These are phyloP conservation scores for Vicia sativa DNA, from an alignment of 306 rosid species.

Conservation along the genomic window DNA sequence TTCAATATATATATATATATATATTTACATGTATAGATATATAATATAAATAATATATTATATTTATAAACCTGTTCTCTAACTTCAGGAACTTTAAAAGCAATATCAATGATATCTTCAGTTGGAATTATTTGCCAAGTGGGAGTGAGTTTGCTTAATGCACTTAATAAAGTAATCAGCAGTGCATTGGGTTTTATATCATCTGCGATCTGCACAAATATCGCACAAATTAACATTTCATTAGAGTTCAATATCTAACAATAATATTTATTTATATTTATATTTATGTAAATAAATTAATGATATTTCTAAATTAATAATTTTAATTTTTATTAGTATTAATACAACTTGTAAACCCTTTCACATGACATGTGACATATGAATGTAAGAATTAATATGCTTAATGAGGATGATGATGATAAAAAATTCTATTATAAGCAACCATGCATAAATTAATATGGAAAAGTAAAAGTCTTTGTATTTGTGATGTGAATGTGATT, in stretches of 20 bases:
- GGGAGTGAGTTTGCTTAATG: conserved; percentile 62
- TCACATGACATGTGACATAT: neutral
- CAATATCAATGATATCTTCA: conserved; percentile 62
- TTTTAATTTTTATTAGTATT: neutral
- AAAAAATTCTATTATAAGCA: neutral
- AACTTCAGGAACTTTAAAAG: conserved; percentile 65
- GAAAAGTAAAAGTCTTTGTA: conserved; percentile 3
- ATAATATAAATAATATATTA: too few relatives aligned
- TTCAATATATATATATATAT: neutral
- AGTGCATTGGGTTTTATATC: conserved; percentile 60
- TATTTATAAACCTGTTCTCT: conserved; percentile 61
- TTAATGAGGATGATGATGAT: neutral
- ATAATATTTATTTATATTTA: too few relatives aligned
- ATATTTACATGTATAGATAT: neutral
- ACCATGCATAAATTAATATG: neutral
- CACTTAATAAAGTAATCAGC: conserved; percentile 44
- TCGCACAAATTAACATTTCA: neutral
- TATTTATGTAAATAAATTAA: too few relatives aligned
- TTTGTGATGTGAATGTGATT: conserved; percentile 18
- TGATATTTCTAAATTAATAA: too few relatives aligned
- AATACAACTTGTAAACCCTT: conserved; percentile 1
- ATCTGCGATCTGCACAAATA: conserved; percentile 70
- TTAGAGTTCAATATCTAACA: neutral
- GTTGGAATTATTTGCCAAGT: conserved; percentile 76
- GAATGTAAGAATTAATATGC: neutral